Evolutionary conservation across 371 early-diverging fungal species (phyloP), one percentile per base, ranked within the genome.

Genomic region (Mortierella sp.): DNA sequence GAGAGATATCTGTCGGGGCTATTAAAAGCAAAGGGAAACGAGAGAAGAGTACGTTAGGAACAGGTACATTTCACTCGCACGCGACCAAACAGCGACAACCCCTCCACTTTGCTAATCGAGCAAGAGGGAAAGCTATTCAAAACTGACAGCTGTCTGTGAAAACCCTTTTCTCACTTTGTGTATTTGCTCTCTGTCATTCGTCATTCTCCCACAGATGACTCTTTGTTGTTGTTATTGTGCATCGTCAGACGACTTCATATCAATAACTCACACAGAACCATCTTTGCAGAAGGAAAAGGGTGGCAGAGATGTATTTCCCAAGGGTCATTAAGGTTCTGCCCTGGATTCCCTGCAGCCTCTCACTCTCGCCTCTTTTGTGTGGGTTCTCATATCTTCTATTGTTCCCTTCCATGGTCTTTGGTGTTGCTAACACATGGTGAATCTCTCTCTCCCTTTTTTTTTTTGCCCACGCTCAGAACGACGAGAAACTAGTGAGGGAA

Each of bases 61-160:
- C 21, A 65, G 68, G 68, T 65, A 65, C 68, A 65, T 38, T 65
- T 65, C 68, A 38, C 42, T 21, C 68, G 21, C 68, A 65, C 68
- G 68, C 68, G 68, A 65, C 68, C 38, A 65, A 65, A 38, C 11
- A 9, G 26, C n/a, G 21, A n/a, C 21, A 55, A n/a, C 55, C n/a
- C 55, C 24, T 8, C 13, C 13, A 26, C 34, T 63, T 13, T 65
- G 24, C 38, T 65, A 65, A 65, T 38, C 42, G 21, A 21, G 38
- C 68, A 63, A 63, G 16, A 9, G 34, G 19, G 11, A 14, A 31
- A 58, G 60, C 60, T 60, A 31, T 9, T 60, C 60, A 31, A 60
- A 38, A 28, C 31, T 31, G 60, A 31, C 34, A 58, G 58, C 19
- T 63, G 31, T 63, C 1, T 31, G 28, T 31, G 14, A 16, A 31